Evolutionary conservation across 2,329 filamentous ascomycete species (phyloP).

Genomic region (Sclerotinia subarctica): DNA sequence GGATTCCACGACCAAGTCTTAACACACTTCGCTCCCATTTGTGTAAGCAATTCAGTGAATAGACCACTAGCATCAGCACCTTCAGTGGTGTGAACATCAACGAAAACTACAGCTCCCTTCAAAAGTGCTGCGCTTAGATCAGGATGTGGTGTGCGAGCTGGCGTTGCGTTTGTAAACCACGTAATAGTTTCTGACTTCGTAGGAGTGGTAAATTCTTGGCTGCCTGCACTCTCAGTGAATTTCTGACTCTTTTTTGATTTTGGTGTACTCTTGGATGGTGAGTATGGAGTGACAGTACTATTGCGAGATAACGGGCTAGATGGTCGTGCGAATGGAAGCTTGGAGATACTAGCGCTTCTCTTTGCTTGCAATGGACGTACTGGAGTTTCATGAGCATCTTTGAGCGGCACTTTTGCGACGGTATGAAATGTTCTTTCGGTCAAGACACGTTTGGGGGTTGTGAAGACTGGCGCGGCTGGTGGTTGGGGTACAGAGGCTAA

Average conservation of each 20-base stretch:
- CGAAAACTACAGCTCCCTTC: slow-evolving; percentile 71
- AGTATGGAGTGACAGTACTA: slow-evolving; percentile 54
- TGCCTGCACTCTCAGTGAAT: slow-evolving; percentile 18
- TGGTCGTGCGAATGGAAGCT: slow-evolving; percentile 45
- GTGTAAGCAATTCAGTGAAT: slow-evolving; percentile 72
- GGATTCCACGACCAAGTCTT: slow-evolving; percentile 71
- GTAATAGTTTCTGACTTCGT: slow-evolving; percentile 47
- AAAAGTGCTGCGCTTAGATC: slow-evolving; percentile 55
- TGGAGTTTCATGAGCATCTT: slow-evolving; percentile 54
- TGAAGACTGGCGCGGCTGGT: slow-evolving; percentile 21
- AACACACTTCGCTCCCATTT: slow-evolving; percentile 79
- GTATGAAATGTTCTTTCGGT: slow-evolving; percentile 58
- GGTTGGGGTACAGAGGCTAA: slow-evolving; percentile 28
- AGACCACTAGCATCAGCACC: slow-evolving; percentile 78
- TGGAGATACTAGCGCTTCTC: slow-evolving; percentile 44
- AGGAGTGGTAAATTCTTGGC: slow-evolving; percentile 31
- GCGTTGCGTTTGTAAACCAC: slow-evolving; percentile 56
- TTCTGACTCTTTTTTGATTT: slow-evolving; percentile 10
- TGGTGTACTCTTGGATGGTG: slow-evolving; percentile 45
- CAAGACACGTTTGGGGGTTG: slow-evolving; percentile 34
- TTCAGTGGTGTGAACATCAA: slow-evolving; percentile 80
- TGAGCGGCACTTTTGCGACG: slow-evolving; percentile 73
- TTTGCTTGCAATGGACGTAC: slow-evolving; percentile 39
- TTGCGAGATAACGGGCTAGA: slow-evolving; percentile 44
- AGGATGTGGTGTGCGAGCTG: slow-evolving; percentile 53